These are phyloP conservation scores for Erodium moschatum DNA, from an alignment of 441 rosid genomes.

Conservation along the genomic window DNA sequence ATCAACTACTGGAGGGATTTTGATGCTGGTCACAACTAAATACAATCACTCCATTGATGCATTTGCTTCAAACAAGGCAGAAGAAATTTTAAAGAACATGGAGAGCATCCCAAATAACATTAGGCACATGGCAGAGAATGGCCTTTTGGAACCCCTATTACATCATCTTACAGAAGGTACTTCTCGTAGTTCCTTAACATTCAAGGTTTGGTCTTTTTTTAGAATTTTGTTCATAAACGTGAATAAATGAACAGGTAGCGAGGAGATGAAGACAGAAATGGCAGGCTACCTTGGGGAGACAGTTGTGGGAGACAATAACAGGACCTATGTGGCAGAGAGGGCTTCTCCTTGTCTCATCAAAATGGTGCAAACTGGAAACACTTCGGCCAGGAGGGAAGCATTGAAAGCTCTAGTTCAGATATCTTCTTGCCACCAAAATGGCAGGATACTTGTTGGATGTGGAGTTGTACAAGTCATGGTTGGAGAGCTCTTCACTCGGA, in stretches of 20 bases:
- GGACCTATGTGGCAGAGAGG: slow-evolving; percentile 56
- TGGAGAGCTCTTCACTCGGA: slow-evolving; percentile 56
- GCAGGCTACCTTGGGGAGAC: slow-evolving; percentile 61
- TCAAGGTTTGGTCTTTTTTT: slow-evolving; percentile 6
- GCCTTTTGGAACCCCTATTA: slow-evolving; percentile 68
- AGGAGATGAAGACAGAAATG: slow-evolving; percentile 59
- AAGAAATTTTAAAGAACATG: slow-evolving; percentile 51
- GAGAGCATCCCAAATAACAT: slow-evolving; percentile 48
- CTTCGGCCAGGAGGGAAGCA: slow-evolving; percentile 43
- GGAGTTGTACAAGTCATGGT: slow-evolving; percentile 56
- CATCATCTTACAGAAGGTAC: slow-evolving; percentile 60
- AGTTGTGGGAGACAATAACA: slow-evolving; percentile 50
- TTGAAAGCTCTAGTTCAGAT: slow-evolving; percentile 62
- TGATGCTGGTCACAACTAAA: slow-evolving; percentile 62
- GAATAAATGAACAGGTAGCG: slow-evolving; percentile 38
- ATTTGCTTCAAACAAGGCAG: slow-evolving; percentile 51
- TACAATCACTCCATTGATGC: slow-evolving; percentile 42
- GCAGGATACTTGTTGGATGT: slow-evolving; percentile 43
- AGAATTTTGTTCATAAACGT: slow-evolving; percentile 3
- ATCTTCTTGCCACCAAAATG: slow-evolving; percentile 54
- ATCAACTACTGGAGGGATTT: slow-evolving; percentile 48
- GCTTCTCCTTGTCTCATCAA: slow-evolving; percentile 52
- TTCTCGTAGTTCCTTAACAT: neutral
- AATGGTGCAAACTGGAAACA: slow-evolving; percentile 55
- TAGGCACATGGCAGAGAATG: slow-evolving; percentile 83